Percentiles rank a stretch among this genome's conserved stretches.
phyloP scores from a whole-genome alignment of 2,329 filamentous ascomycete genomes.

The Clonostachys rosea region DNA sequence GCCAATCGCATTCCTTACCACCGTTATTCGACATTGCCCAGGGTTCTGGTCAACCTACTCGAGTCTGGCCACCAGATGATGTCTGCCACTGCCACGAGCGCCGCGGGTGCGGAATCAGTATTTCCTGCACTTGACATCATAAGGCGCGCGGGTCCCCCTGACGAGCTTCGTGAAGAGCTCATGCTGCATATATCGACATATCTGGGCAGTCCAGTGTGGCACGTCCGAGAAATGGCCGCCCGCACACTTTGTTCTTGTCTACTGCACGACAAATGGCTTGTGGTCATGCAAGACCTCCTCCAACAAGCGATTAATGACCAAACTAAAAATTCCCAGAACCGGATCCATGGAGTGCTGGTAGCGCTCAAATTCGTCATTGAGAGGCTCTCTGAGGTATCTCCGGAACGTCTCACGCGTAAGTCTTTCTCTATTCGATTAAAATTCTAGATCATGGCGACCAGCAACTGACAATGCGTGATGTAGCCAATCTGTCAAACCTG shows the following conservation, averaged over 20 bases:
- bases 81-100: constrained; percentile 21
- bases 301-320: constrained; percentile 13
- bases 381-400: constrained; percentile 41
- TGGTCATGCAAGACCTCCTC: constrained; percentile 29
- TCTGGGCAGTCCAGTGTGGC: constrained; percentile 69
- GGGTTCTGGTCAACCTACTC: constrained; percentile 60
- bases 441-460: background rate
- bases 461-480: no score
- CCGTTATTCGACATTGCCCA: constrained; percentile 61
- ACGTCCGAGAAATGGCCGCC: constrained; percentile 76
- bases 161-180: constrained; percentile 47
- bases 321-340: constrained; percentile 36
- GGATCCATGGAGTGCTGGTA: constrained; percentile 53
- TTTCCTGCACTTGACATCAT: constrained; percentile 83
- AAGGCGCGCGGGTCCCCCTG: constrained; percentile 64
- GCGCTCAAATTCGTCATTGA: constrained; percentile 53
- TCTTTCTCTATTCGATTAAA: background rate
- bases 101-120: constrained; percentile 59
- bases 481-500: background rate
- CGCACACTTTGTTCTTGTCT: constrained; percentile 64
- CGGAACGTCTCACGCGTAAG: constrained; percentile 36
- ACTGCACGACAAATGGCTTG: constrained; percentile 43
- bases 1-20: constrained; percentile 65
- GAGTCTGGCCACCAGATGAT: constrained; percentile 42
- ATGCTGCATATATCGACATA: constrained; percentile 55